Conservation (phyloP, 768 basidiomycete genomes). For the Rhizopogon roseolus region DNA sequence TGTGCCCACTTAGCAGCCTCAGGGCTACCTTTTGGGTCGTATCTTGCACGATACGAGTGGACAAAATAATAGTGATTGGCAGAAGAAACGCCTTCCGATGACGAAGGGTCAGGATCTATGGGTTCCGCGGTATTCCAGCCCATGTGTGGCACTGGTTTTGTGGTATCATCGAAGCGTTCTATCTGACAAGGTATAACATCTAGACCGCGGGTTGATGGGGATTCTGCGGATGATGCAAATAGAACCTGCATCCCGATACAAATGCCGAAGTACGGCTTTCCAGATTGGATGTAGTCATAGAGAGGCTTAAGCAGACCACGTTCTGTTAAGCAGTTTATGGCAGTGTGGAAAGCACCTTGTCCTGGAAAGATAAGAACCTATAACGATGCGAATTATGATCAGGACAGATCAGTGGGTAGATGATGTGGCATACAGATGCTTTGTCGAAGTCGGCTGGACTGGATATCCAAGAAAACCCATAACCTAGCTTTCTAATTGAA, state of each 20-base stretch:
- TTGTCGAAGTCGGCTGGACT: slow-evolving; percentile 75
- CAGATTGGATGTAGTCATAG: slow-evolving; percentile 75
- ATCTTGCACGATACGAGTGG: slow-evolving; percentile 88
- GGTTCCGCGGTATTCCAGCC: slow-evolving; percentile 87
- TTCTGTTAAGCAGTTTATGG: slow-evolving; percentile 67
- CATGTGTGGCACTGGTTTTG: slow-evolving; percentile 95
- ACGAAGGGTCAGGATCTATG: slow-evolving; percentile 37
- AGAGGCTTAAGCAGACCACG: slow-evolving; percentile 80
- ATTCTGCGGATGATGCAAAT: slow-evolving; percentile 83
- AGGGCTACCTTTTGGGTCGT: slow-evolving; percentile 50
- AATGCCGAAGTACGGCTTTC: slow-evolving; percentile 94
- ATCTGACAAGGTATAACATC: slow-evolving; percentile 83
- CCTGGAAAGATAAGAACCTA: slow-evolving; percentile 97
- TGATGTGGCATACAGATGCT: slow-evolving; percentile 69
- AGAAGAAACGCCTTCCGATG: slow-evolving; percentile 43
- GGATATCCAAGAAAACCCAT: slow-evolving; percentile 86
- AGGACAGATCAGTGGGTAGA: slow-evolving; percentile 1
- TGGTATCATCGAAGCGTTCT: slow-evolving; percentile 57
- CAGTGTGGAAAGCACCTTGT: slow-evolving; percentile 89
- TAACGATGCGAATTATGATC: slow-evolving; percentile 8
- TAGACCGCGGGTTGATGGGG: slow-evolving; percentile 62
- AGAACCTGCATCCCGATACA: slow-evolving; percentile 99
- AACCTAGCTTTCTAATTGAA: slow-evolving; percentile 78
- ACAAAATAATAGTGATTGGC: slow-evolving; percentile 92
- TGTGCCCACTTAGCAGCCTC: slow-evolving; percentile 73